phyloP scores from a whole-genome alignment of 176 grass and related monocot species.

The Ensete glaucum region DNA sequence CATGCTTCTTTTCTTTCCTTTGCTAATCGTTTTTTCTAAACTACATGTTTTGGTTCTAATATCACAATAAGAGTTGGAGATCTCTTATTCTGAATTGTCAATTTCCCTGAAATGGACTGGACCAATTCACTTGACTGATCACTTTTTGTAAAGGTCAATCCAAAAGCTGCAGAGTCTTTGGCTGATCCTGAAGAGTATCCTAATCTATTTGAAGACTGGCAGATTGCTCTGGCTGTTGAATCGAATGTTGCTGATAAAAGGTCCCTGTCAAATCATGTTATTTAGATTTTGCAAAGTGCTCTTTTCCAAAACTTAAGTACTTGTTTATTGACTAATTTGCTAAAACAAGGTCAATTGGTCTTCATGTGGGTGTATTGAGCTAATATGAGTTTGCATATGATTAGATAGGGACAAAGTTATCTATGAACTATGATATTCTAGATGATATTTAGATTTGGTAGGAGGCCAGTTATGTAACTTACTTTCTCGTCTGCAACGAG shows the following conservation, averaged over 20 bases:
- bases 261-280: neutral
- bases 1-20: conserved; percentile 17
- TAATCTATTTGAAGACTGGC: conserved; percentile 98
- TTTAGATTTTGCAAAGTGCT: neutral
- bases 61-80: neutral
- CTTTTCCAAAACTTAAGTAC: neutral
- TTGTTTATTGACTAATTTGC: neutral
- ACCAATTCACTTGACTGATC: neutral
- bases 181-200: conserved; percentile 95
- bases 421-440: too few relatives aligned
- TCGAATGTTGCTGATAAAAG: conserved; percentile 32
- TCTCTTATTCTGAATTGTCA: neutral
- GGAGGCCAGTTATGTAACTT: neutral
- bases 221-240: conserved; percentile 76
- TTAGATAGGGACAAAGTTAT: too few relatives aligned
- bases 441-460: too few relatives aligned
- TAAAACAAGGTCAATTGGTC: too few relatives aligned
- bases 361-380: too few relatives aligned
- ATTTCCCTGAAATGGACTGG: neutral
- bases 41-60: neutral
- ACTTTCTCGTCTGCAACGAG: neutral
- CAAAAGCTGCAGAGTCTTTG: conserved; percentile 94
- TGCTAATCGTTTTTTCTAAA: too few relatives aligned
- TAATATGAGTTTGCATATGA: too few relatives aligned
- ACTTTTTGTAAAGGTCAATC: conserved; percentile 49